A percentile compares a stretch with the other conserved stretches of the same genome.
phyloP scores from a whole-genome alignment of 139 green algal genomes.

The Edaphochlamys debaryana region DNA sequence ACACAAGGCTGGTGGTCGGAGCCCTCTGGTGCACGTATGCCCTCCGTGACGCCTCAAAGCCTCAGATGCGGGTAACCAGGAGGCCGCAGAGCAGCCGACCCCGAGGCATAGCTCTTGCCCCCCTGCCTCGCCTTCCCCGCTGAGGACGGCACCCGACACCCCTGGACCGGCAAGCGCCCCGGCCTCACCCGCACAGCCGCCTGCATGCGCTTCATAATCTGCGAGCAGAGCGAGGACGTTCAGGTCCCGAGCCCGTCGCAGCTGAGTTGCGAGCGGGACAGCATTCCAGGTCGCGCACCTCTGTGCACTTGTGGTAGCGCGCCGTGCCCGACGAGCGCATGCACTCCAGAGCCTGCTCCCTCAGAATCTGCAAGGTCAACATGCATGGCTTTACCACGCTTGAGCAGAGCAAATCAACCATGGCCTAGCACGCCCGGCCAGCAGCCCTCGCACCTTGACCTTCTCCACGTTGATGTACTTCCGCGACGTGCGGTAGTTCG shows the following conservation, averaged over 20 bases:
- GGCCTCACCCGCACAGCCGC: constrained; percentile 52
- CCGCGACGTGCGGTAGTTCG: constrained; percentile 56
- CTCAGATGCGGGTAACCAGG: too few species aligned
- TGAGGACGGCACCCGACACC: too few species aligned
- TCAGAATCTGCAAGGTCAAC: constrained; percentile 42
- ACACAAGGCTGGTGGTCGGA: too few species aligned
- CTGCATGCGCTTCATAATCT: constrained; percentile 60
- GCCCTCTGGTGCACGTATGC: too few species aligned
- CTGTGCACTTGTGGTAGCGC: constrained; percentile 59
- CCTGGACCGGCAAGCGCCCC: not conserved
- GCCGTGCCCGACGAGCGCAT: constrained; percentile 44
- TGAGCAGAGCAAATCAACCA: not conserved
- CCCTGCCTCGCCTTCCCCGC: too few species aligned
- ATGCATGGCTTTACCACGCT: not conserved
- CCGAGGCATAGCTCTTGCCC: too few species aligned
- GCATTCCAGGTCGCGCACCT: constrained; percentile 38
- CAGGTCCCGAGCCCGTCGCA: too few species aligned
- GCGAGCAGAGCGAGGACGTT: not conserved
- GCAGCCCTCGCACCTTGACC: constrained; percentile 51
- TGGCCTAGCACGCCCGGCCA: too few species aligned
- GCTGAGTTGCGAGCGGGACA: not conserved
- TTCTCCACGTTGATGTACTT: constrained; percentile 68
- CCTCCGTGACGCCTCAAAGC: too few species aligned
- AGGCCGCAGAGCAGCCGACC: too few species aligned
- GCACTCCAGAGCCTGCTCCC: constrained; percentile 55